Evolutionary conservation across 108 stramenopile genomes (phyloP).

Genomic region (Pseudonitzschia delicatissima): DNA sequence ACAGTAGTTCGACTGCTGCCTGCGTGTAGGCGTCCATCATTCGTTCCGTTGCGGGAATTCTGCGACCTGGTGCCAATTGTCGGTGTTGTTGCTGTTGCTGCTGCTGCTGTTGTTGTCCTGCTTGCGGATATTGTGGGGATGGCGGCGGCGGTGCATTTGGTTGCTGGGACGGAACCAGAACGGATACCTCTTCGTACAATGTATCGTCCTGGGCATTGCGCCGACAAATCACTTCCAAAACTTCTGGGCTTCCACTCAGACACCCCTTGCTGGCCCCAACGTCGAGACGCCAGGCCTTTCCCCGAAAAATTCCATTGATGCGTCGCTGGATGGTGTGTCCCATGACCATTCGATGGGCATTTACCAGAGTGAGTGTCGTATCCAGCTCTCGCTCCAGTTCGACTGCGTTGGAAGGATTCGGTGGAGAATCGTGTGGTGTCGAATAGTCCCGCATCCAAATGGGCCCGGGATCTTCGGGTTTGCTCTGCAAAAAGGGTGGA

Average conservation of each 20-base stretch:
- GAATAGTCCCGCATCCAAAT: constrained; percentile 82
- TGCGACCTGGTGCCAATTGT: no score
- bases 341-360: constrained; percentile 68
- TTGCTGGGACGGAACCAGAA: no score
- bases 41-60: not conserved
- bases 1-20: not conserved
- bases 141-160: no score
- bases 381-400: constrained; percentile 1
- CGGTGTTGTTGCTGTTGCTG: no score
- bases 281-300: constrained; percentile 77
- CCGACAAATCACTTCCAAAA: constrained; percentile 56
- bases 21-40: not conserved
- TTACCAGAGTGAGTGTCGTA: constrained; percentile 19
- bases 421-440: constrained; percentile 48
- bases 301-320: constrained; percentile 65
- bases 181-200: not conserved
- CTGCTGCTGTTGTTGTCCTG: no score
- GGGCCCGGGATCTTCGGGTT: constrained; percentile 47
- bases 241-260: constrained; percentile 64
- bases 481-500: constrained; percentile 65
- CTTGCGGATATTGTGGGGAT: not conserved
- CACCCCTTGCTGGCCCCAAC: constrained; percentile 63
- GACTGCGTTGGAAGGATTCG: constrained; percentile 20
- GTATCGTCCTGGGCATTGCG: no score
- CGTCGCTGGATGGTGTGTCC: constrained; percentile 73